These are phyloP conservation scores for Amborella trichopoda DNA, from an alignment of 164 flowering plant genomes.

Conservation along the genomic window DNA sequence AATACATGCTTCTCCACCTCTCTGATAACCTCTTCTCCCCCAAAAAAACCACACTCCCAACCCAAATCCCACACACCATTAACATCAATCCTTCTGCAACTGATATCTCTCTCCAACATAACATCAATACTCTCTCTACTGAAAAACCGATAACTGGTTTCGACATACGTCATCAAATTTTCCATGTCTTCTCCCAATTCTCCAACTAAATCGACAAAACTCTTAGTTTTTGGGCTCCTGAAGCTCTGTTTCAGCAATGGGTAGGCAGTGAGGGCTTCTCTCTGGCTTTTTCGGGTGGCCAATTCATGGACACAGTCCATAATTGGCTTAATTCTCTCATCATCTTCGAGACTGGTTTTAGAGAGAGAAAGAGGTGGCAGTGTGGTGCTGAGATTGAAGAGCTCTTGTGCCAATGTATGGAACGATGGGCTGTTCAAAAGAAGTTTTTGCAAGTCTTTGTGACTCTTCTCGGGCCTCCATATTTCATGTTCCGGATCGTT, in stretches of 20 bases:
- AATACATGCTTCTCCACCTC: constrained; percentile 43
- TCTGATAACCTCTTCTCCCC: constrained; percentile 29
- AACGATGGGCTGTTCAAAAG: constrained; percentile 42
- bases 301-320: constrained; percentile 61
- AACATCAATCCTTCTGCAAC: constrained; percentile 17
- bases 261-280: constrained; percentile 5
- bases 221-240: too few relatives aligned
- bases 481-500: too few relatives aligned
- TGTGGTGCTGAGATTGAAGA: constrained; percentile 25
- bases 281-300: constrained; percentile 24
- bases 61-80: constrained; percentile 49
- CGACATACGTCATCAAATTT: constrained; percentile 22
- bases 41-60: constrained; percentile 38
- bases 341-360: constrained; percentile 6
- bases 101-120: constrained; percentile 44
- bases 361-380: constrained; percentile 7
- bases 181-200: constrained; percentile 46
- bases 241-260: constrained; percentile 6
- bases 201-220: constrained; percentile 37
- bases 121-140: constrained; percentile 18
- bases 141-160: constrained; percentile 11
- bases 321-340: constrained; percentile 5
- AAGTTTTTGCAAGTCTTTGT: constrained; percentile 12
- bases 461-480: too few relatives aligned
- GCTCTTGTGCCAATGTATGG: constrained; percentile 32